phyloP scores from a whole-genome alignment of 768 basidiomycete species.

The Rhodotorula toruloides region DNA sequence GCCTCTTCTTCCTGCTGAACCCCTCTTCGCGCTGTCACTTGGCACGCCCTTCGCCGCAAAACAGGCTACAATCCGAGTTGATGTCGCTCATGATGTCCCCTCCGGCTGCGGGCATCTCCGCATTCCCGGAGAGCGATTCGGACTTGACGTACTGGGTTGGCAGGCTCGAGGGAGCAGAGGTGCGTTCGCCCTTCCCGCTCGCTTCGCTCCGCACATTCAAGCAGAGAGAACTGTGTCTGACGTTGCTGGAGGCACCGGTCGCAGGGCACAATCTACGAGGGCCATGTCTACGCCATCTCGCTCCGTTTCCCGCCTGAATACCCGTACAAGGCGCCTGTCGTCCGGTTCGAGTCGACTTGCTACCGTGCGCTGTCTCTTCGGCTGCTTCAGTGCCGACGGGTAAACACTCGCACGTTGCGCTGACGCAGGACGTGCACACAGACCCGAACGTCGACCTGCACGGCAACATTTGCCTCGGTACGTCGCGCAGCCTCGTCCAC shows the following conservation, averaged over 20 bases:
- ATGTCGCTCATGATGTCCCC: conserved; percentile 39
- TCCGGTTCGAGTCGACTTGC: conserved; percentile 77
- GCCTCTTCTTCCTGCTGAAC: too few relatives aligned
- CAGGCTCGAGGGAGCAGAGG: conserved; percentile 64
- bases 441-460: conserved; percentile 79
- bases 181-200: conserved; percentile 11
- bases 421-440: too few relatives aligned
- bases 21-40: not conserved
- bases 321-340: conserved; percentile 75
- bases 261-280: conserved; percentile 54
- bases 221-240: not conserved
- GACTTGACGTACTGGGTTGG: conserved; percentile 88
- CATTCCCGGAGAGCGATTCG: conserved; percentile 79
- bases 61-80: conserved; percentile 36
- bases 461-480: conserved; percentile 42
- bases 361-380: too few relatives aligned
- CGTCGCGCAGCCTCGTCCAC: not conserved
- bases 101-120: conserved; percentile 51
- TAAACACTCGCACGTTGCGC: not conserved
- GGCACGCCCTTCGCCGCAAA: not conserved
- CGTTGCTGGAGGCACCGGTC: not conserved
- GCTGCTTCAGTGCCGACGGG: too few relatives aligned
- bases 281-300: conserved; percentile 72
- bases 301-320: conserved; percentile 83
- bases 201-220: not conserved